Base-by-base conservation (phyloP, 1,284 basidiomycete species). In the Trametes polyzona region DNA sequence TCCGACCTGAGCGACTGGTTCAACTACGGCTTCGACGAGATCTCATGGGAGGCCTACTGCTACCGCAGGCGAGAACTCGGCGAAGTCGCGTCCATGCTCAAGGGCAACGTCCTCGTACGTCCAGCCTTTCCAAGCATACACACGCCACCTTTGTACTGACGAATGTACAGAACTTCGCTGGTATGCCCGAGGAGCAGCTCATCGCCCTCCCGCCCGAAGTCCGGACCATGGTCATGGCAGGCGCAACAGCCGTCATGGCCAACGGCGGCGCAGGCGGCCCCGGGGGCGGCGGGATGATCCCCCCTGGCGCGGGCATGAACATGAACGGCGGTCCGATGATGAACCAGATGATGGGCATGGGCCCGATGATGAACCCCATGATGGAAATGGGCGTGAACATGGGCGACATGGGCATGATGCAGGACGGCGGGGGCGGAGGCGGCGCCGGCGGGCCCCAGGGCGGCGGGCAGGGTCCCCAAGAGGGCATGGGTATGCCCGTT, bases 21-120 rank as follows among this genome's bases (percentile, higher is more conserved):
- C 78, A 99, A 99, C 75, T 99, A 98, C 67, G 97, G 97, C 0
- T 99, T 99, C 71, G 96, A 99, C 72, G 97, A 99, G 74, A 83
- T 94, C 12, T 91, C 90, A 17, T 99, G 95, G 93, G 91, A 93
- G 65, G 86, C 89, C 42, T 99, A 96, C 73, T 91, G 93, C 67
- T 88, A 91, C 70, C 87, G 93, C 66, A 83, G 95, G 67, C 81
- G 90, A 37, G 90, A 93, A 57, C 78, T 96, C 63, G 88, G 89
- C 2, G 90, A 93, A 47, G 76, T 90, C 49, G 90, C 92, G 6
- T 83, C 83, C 50, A 87, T 90, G 39, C 76, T 93, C 43, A 93
- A 92, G 70, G 81, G 82, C 0, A 91, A 88, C 66, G 87, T 93
- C 40, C 76, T 92, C 55, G 90, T 92, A 66, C 64, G 88, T 79